Percentiles rank a stretch among this genome's conserved stretches.
Conservation (phyloP, 2,329 filamentous ascomycete genomes). For the Ophiostoma sp. region DNA sequence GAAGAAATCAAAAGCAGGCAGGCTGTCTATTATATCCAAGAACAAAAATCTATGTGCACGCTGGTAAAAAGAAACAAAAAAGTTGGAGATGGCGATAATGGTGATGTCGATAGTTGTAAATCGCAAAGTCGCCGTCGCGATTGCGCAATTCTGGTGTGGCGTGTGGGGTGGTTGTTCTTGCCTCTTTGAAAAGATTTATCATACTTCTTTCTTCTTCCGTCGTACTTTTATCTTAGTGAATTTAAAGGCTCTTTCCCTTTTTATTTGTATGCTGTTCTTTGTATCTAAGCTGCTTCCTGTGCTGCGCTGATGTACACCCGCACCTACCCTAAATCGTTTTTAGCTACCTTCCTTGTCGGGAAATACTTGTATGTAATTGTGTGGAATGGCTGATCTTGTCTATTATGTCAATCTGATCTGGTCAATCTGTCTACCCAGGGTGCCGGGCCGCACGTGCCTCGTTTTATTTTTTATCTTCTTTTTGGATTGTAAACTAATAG, state of each 20-base stretch:
- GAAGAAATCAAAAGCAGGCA: neutral
- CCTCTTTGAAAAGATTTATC: neutral
- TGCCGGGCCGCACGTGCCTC: neutral
- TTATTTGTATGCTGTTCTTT: neutral
- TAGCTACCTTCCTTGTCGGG: constrained; percentile 18
- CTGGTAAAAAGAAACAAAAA: neutral
- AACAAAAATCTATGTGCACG: neutral
- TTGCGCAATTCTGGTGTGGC: constrained; percentile 16
- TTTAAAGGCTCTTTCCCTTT: neutral
- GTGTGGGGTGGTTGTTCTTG: constrained; percentile 17
- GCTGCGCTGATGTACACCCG: neutral
- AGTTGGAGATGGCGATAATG: neutral
- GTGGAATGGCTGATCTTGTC: neutral
- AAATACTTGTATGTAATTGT: constrained; percentile 12
- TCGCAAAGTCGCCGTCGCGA: constrained; percentile 17
- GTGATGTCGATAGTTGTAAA: constrained; percentile 1
- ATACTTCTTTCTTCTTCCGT: constrained; percentile 2
- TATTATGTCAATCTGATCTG: neutral
- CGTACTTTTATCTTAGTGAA: constrained; percentile 1
- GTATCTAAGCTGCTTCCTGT: neutral
- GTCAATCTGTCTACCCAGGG: neutral
- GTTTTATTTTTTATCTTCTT: neutral
- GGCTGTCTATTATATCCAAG: neutral
- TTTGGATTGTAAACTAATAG: no score
- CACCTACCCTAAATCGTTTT: constrained; percentile 13